phyloP scores from a whole-genome alignment of 371 early-diverging fungal genomes.

The Mucor circinelloides region DNA sequence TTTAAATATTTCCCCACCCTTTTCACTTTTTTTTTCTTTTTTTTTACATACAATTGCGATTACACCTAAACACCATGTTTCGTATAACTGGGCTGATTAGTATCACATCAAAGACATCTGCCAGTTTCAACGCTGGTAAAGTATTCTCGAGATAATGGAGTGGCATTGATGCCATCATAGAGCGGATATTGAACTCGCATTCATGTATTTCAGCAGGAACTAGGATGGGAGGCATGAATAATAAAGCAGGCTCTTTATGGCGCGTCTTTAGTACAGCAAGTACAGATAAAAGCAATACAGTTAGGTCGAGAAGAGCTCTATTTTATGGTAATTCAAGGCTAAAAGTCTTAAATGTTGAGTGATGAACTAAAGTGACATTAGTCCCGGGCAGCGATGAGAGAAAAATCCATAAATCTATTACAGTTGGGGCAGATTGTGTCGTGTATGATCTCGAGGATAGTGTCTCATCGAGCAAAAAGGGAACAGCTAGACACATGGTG shows the following conservation, averaged over 20 bases:
- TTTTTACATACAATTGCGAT: not conserved
- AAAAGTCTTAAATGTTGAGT: not conserved
- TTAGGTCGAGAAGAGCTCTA: conserved; percentile 44
- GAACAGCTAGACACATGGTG: conserved; percentile 74
- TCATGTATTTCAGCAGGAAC: conserved; percentile 1
- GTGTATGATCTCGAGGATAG: conserved; percentile 94
- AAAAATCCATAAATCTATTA: conserved; percentile 79
- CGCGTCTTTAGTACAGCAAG: conserved; percentile 13
- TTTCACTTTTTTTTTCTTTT: not conserved
- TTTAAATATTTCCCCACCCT: not conserved
- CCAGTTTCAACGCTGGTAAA: not conserved
- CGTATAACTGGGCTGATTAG: conserved; percentile 3
- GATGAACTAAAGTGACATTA: conserved; percentile 15
- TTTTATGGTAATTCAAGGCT: conserved; percentile 40
- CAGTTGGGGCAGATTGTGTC: conserved; percentile 74
- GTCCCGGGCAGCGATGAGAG: conserved; percentile 91
- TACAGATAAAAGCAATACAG: not conserved
- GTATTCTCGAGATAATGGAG: not conserved
- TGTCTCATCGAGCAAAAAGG: conserved; percentile 82
- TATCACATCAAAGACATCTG: not conserved
- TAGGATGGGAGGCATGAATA: not conserved
- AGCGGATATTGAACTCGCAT: conserved; percentile 2
- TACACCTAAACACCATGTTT: not conserved
- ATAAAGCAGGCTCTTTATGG: conserved; percentile 2
- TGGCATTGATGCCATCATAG: not conserved